These are phyloP conservation scores for Camelina sativa DNA, from an alignment of 345 rosid genomes.

Conservation along the genomic window DNA sequence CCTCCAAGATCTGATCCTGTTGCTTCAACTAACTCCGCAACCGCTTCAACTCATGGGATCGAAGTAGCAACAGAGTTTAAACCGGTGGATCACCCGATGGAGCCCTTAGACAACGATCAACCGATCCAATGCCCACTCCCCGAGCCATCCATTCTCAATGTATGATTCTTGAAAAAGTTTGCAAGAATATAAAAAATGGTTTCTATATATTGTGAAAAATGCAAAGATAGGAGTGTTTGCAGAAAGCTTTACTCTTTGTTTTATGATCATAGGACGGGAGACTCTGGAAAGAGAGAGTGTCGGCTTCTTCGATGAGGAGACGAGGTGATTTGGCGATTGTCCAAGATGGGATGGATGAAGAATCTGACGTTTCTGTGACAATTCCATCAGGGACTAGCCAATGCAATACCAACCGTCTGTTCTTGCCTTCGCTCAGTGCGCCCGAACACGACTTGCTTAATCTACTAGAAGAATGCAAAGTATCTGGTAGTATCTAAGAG, in stretches of 20 bases:
- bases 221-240: neutral
- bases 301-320: slow-evolving; percentile 68
- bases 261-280: slow-evolving; percentile 67
- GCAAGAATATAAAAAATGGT: neutral
- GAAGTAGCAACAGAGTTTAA: slow-evolving; percentile 81
- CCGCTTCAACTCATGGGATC: slow-evolving; percentile 70
- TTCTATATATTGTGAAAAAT: neutral
- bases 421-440: slow-evolving; percentile 83
- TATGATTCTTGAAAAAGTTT: slow-evolving; percentile 47
- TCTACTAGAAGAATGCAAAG: slow-evolving; percentile 76
- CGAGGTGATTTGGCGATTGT: slow-evolving; percentile 64
- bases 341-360: slow-evolving; percentile 60
- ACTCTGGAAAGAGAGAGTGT: slow-evolving; percentile 84
- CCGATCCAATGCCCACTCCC: slow-evolving; percentile 90
- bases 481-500: slow-evolving; percentile 58
- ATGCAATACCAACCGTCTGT: slow-evolving; percentile 46
- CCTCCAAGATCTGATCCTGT: slow-evolving; percentile 56
- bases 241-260: neutral
- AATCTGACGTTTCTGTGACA: slow-evolving; percentile 46
- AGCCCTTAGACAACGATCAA: slow-evolving; percentile 74
- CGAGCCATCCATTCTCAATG: slow-evolving; percentile 91
- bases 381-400: slow-evolving; percentile 45
- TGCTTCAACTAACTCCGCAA: slow-evolving; percentile 31
- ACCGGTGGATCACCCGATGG: slow-evolving; percentile 87
- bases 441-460: slow-evolving; percentile 78